Evolutionary conservation across 495 filamentous ascomycete genomes (phyloP), one percentile per base, ranked within the genome.

Genomic region (Schizothecium vesticola): DNA sequence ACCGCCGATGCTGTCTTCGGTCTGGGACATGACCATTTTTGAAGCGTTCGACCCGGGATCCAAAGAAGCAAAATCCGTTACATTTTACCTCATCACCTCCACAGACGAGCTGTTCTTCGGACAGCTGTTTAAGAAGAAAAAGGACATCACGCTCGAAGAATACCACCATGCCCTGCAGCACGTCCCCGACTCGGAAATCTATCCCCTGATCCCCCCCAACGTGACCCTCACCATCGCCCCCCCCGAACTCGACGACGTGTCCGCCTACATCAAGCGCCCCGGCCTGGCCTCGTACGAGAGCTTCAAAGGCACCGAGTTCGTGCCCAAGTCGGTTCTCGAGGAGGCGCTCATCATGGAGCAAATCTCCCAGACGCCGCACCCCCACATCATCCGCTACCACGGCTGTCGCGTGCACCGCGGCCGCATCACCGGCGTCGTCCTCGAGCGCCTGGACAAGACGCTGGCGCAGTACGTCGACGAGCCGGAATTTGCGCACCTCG

Each of bases 341-440:
- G 61, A 63, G 29, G 24, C 61, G 13, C 28, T 33, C 26, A 43
- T 63, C 61, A 63, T 63, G 61, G 61, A 63, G 19, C 26, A 63
- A 43, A 31, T 63, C 29, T 43, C 61, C 21, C 4, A 43, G n/a
- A 22, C 25, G 1, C 79, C 80, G 21, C 77, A 83, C 67, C 79
- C 75, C 19, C 77, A 79, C 66, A 80, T 80, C 61, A 72, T 80
- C 56, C 63, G 65, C 33, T 81, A 81, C 67, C 77, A 78, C 65
- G 76, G 72, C 24, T 80, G 70, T 67, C 66, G 71, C 12, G 72
- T 77, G 55, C 72, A 65, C 33, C 59, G 72, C 16, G 75, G 76
- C 66, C 73, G 73, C 68, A 78, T 82, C 58, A 78, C 77, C 60
- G 76, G 77, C 10, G 55, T 81, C 25, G 79, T 77, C 61, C 78